A percentile compares a stretch with the other conserved stretches of the same genome.
These are phyloP conservation scores for Vanrija sp. DNA, from an alignment of 1,284 basidiomycete genomes.

Conservation along the genomic window DNA sequence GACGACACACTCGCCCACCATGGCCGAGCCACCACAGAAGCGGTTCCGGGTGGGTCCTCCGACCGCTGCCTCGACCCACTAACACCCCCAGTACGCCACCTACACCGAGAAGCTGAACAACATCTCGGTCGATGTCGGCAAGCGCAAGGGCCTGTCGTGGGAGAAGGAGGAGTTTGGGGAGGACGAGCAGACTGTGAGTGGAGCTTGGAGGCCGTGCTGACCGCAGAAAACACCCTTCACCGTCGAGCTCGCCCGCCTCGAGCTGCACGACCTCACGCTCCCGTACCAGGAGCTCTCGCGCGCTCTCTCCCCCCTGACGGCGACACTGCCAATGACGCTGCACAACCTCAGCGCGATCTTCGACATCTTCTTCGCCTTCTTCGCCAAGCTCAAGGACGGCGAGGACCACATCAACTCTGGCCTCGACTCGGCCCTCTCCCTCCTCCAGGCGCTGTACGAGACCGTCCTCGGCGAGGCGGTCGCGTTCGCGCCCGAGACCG, in stretches of 20 bases:
- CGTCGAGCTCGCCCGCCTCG: slow-evolving; percentile 44
- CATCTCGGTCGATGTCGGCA: slow-evolving; percentile 44
- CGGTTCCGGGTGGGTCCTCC: slow-evolving; percentile 33
- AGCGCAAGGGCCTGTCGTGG: slow-evolving; percentile 42
- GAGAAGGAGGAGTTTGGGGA: slow-evolving; percentile 43
- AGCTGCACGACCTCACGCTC: slow-evolving; percentile 66
- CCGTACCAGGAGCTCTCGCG: slow-evolving; percentile 68
- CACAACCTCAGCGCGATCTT: slow-evolving; percentile 68
- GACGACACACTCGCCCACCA: slow-evolving; percentile 9
- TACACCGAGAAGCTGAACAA: slow-evolving; percentile 44
- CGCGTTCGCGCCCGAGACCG: slow-evolving; percentile 25
- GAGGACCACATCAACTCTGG: slow-evolving; percentile 39
- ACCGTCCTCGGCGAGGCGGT: slow-evolving; percentile 49
- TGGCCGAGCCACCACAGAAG: slow-evolving; percentile 45
- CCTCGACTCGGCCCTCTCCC: slow-evolving; percentile 39
- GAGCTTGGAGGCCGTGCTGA: background rate
- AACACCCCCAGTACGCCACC: slow-evolving; percentile 34
- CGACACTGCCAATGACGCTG: slow-evolving; percentile 73
- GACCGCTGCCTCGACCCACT: background rate
- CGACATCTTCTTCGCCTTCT: slow-evolving; percentile 49
- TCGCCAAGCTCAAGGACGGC: slow-evolving; percentile 48
- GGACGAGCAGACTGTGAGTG: slow-evolving; percentile 36
- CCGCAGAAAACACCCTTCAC: slow-evolving; percentile 43
- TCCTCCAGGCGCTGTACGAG: slow-evolving; percentile 48
- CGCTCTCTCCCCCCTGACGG: slow-evolving; percentile 59